These are phyloP conservation scores for Paracoccidioides lutzii DNA, from an alignment of 2,329 filamentous ascomycete species.

Conservation along the genomic window DNA sequence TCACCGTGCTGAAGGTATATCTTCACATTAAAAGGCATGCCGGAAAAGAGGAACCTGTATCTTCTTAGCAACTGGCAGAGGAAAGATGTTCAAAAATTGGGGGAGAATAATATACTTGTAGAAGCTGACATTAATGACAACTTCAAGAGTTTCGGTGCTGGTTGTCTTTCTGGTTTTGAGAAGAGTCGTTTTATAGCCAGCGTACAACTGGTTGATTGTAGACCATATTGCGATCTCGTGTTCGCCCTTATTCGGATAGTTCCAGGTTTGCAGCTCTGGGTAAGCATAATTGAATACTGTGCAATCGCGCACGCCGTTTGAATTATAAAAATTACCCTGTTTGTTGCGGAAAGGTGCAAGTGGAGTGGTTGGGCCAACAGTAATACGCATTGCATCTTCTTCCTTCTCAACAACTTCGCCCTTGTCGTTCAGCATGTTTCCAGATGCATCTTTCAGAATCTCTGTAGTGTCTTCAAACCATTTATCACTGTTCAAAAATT, in stretches of 20 bases:
- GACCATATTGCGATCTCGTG: not conserved
- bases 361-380: not conserved
- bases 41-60: not conserved
- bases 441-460: not conserved
- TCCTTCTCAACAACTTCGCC: not conserved
- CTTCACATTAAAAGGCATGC: constrained; percentile 1
- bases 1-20: not conserved
- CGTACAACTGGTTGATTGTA: not conserved
- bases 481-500: not conserved
- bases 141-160: not conserved
- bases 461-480: constrained; percentile 1
- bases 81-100: not conserved
- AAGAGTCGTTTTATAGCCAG: not conserved
- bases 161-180: not conserved
- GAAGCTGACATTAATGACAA: constrained; percentile 2
- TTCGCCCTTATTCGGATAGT: not conserved
- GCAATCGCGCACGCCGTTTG: constrained; percentile 1
- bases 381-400: not conserved
- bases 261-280: constrained; percentile 1
- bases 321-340: not conserved
- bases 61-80: not conserved
- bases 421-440: not conserved
- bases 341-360: constrained; percentile 1
- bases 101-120: not conserved
- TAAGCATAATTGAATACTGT: constrained; percentile 2